Conservation (phyloP, 208 protist species). For the Trypanosoma melophagium region DNA sequence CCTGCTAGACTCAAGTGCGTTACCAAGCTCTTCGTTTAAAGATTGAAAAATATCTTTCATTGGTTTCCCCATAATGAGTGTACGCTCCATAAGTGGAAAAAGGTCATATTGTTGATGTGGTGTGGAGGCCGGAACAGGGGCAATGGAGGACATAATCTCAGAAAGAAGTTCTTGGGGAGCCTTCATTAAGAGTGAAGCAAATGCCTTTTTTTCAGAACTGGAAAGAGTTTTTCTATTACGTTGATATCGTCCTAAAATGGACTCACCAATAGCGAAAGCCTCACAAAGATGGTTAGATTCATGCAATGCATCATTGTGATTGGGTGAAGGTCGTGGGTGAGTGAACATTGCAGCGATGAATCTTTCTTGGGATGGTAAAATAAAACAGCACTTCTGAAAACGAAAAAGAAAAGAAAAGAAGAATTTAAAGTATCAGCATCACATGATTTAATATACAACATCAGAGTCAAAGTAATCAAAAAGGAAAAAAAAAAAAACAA, state of each 20-base stretch:
- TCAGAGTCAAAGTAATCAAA: too few species aligned
- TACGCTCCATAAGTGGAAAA: slow-evolving; percentile 35
- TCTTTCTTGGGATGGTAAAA: too few species aligned
- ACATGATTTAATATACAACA: too few species aligned
- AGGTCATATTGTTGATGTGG: background rate
- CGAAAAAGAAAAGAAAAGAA: slow-evolving; percentile 1
- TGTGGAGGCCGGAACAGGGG: background rate
- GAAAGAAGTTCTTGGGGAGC: slow-evolving; percentile 24
- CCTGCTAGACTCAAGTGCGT: slow-evolving; percentile 19
- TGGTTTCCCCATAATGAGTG: slow-evolving; percentile 31
- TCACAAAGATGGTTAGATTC: slow-evolving; percentile 67
- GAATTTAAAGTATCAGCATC: background rate
- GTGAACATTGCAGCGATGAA: slow-evolving; percentile 16
- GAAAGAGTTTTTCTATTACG: slow-evolving; percentile 46
- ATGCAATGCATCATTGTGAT: slow-evolving; percentile 18
- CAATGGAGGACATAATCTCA: slow-evolving; percentile 4
- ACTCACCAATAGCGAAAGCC: slow-evolving; percentile 68
- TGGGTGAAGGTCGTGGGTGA: background rate
- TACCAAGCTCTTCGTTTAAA: slow-evolving; percentile 49
- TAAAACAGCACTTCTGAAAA: too few species aligned
- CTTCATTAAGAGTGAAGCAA: slow-evolving; percentile 29
- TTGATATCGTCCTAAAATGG: slow-evolving; percentile 67
- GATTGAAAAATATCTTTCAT: slow-evolving; percentile 32
- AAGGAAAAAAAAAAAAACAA: slow-evolving; percentile 7
- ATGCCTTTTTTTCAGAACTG: slow-evolving; percentile 47